Evolutionary conservation across 257 asterid species (phyloP).

Genomic region (Solanum clarkiae): DNA sequence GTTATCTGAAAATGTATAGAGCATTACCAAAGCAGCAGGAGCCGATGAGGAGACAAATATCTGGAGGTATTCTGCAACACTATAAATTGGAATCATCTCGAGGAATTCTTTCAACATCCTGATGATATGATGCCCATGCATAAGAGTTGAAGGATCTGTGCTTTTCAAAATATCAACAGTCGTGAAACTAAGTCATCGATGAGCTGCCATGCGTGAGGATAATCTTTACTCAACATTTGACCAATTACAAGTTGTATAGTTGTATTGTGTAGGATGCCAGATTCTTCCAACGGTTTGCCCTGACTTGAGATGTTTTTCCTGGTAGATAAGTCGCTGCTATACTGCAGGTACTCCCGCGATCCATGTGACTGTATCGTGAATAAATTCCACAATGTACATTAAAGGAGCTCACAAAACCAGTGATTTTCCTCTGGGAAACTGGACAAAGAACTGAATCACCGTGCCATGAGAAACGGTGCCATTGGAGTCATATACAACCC

Average conservation of each 20-base stretch:
- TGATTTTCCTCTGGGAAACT: background rate
- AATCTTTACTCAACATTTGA: background rate
- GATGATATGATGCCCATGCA: background rate
- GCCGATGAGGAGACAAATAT: background rate
- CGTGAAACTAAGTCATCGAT: background rate
- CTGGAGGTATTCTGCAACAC: background rate
- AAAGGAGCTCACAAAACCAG: background rate
- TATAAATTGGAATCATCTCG: background rate
- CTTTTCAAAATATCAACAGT: background rate
- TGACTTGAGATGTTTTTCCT: constrained; percentile 59
- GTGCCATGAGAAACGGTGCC: too few relatives aligned
- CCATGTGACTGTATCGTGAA: background rate
- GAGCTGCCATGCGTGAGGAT: background rate
- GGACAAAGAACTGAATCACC: background rate
- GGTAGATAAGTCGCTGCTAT: background rate
- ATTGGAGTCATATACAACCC: too few relatives aligned
- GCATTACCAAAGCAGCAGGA: background rate
- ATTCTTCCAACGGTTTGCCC: constrained; percentile 47
- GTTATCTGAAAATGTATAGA: background rate
- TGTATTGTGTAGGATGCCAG: constrained; percentile 41
- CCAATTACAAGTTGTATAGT: constrained; percentile 36
- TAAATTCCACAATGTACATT: background rate
- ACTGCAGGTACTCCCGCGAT: background rate
- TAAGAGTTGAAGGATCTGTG: background rate
- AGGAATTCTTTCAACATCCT: background rate